phyloP scores from a whole-genome alignment of 2,329 filamentous ascomycete genomes.

The Aspergillus vadensis region DNA sequence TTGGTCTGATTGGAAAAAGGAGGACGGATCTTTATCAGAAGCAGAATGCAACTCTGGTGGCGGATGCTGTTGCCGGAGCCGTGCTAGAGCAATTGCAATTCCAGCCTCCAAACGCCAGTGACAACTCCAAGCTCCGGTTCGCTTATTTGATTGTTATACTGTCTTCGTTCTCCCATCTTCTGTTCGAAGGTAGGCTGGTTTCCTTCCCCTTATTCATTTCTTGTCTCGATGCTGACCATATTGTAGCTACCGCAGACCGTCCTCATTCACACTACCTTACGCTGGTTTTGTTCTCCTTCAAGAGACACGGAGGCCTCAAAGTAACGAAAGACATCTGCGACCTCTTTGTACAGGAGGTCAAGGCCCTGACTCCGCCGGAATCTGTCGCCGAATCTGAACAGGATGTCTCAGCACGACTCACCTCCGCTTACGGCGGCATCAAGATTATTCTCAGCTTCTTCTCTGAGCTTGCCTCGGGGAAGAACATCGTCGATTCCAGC shows the following conservation, averaged over 20 bases:
- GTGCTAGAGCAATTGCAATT: constrained; percentile 68
- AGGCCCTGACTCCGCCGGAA: constrained; percentile 48
- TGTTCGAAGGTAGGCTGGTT: constrained; percentile 65
- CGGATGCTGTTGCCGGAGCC: constrained; percentile 70
- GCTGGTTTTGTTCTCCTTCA: constrained; percentile 83
- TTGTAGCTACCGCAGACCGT: constrained; percentile 50
- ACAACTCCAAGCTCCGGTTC: constrained; percentile 64
- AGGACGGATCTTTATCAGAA: constrained; percentile 66
- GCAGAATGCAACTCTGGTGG: constrained; percentile 63
- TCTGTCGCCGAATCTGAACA: constrained; percentile 42
- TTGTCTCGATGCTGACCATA: constrained; percentile 14
- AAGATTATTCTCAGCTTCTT: constrained; percentile 87
- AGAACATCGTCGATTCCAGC: constrained; percentile 75
- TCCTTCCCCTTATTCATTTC: not conserved
- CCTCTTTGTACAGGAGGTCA: constrained; percentile 65
- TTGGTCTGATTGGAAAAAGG: constrained; percentile 74
- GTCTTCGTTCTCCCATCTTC: constrained; percentile 73
- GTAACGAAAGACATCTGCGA: constrained; percentile 72
- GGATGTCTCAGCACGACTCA: constrained; percentile 46
- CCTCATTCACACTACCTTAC: constrained; percentile 59
- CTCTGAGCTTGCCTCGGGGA: constrained; percentile 71
- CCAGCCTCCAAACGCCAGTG: constrained; percentile 47
- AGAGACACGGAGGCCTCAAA: constrained; percentile 74
- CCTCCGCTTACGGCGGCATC: constrained; percentile 62
- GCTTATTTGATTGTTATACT: constrained; percentile 82